A percentile compares a stretch with the other conserved stretches of the same genome.
These are phyloP conservation scores for Piper betle DNA, from an alignment of 164 flowering plant genomes.

Conservation along the genomic window DNA sequence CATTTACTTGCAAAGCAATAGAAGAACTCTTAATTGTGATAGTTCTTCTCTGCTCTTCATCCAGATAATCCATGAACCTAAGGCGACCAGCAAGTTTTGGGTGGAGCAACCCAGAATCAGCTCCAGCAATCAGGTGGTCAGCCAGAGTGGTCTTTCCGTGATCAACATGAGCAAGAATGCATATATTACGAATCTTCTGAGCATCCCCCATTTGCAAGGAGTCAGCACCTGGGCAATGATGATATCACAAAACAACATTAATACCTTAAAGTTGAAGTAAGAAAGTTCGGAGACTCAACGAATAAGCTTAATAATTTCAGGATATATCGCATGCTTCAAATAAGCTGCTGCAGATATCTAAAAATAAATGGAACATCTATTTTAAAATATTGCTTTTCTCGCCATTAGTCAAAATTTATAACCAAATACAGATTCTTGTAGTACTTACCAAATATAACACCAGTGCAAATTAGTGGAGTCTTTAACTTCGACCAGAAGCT, in stretches of 20 bases:
- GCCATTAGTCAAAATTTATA: background rate
- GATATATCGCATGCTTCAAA: too few relatives aligned
- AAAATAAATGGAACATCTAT: too few relatives aligned
- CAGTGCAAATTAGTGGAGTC: background rate
- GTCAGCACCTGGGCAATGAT: background rate
- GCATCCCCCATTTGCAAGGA: conserved; percentile 18
- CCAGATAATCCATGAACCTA: conserved; percentile 74
- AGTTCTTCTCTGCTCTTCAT: conserved; percentile 91
- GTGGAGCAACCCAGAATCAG: conserved; percentile 58
- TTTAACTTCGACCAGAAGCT: background rate
- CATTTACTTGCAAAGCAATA: conserved; percentile 38
- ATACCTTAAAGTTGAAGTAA: background rate
- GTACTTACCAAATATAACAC: background rate
- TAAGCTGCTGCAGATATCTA: too few relatives aligned
- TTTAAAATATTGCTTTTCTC: background rate
- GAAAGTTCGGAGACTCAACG: too few relatives aligned
- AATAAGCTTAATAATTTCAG: too few relatives aligned
- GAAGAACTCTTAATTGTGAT: conserved; percentile 96
- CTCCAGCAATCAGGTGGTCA: conserved; percentile 65
- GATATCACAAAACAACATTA: background rate
- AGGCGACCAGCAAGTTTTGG: conserved; percentile 77
- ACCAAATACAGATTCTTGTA: background rate
- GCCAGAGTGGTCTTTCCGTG: conserved; percentile 93
- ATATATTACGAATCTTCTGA: conserved; percentile 51
- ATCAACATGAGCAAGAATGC: conserved; percentile 92